Evolutionary conservation across 192 early-diverging fungal genomes (phyloP).

Genomic region (Lobosporangium transversale): DNA sequence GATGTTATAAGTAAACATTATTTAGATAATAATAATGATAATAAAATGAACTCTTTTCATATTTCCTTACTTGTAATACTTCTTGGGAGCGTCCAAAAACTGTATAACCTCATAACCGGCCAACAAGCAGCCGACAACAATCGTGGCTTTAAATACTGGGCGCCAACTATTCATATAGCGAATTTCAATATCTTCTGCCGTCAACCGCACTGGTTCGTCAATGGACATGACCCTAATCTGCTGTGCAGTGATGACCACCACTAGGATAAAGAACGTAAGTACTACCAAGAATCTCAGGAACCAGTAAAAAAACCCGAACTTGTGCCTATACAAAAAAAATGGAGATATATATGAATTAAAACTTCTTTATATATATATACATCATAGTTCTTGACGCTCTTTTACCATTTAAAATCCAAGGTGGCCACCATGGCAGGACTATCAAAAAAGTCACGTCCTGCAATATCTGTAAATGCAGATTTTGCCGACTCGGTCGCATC

Average conservation of each 20-base stretch:
- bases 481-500: constrained; percentile 1
- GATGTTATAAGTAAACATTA: too few relatives aligned
- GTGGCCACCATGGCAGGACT: constrained; percentile 51
- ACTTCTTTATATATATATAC: background rate
- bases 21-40: too few relatives aligned
- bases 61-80: constrained; percentile 22
- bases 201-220: too few relatives aligned
- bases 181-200: background rate
- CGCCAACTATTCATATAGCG: constrained; percentile 18
- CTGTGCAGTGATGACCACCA: constrained; percentile 21
- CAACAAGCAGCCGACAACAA: constrained; percentile 20
- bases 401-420: constrained; percentile 43
- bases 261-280: constrained; percentile 26
- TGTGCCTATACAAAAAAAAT: constrained; percentile 23
- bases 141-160: constrained; percentile 14
- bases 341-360: background rate
- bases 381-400: background rate
- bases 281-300: constrained; percentile 16
- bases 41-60: background rate
- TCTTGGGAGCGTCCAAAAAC: constrained; percentile 25
- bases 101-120: constrained; percentile 24
- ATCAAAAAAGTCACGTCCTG: constrained; percentile 48
- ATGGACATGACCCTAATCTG: too few relatives aligned
- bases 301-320: constrained; percentile 41
- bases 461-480: constrained; percentile 46